Conservation (phyloP, 306 rosid species). For the Vigna mungo region DNA sequence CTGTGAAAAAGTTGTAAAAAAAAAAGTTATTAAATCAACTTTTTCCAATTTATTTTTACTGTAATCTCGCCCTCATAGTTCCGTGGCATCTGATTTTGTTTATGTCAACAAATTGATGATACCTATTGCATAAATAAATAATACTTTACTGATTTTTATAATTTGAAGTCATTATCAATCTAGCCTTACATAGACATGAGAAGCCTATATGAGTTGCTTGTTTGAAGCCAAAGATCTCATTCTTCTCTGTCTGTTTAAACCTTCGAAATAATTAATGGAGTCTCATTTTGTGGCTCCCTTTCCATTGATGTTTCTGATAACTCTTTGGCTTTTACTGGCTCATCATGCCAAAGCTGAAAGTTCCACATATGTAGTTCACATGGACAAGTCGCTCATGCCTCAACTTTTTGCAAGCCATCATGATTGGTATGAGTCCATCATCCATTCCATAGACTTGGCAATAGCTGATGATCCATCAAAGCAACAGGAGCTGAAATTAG, state of each 20-base stretch:
- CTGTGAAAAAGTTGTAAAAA: too few species aligned
- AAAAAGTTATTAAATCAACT: too few species aligned
- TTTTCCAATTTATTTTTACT: too few species aligned
- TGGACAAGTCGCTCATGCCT: slow-evolving; percentile 55
- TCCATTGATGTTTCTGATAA: slow-evolving; percentile 37
- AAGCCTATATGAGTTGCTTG: slow-evolving; percentile 32
- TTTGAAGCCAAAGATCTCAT: slow-evolving; percentile 26
- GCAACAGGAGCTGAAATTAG: slow-evolving; percentile 19
- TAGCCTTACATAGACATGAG: not conserved
- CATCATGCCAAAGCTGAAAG: slow-evolving; percentile 34
- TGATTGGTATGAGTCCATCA: slow-evolving; percentile 46
- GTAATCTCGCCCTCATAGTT: too few species aligned
- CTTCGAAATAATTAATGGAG: slow-evolving; percentile 35
- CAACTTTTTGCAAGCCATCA: slow-evolving; percentile 43
- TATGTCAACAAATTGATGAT: not conserved
- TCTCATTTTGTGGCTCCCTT: slow-evolving; percentile 2
- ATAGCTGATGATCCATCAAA: not conserved
- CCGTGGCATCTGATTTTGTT: too few species aligned
- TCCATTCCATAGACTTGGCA: slow-evolving; percentile 34
- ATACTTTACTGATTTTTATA: not conserved
- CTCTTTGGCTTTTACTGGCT: slow-evolving; percentile 22
- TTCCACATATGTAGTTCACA: slow-evolving; percentile 50
- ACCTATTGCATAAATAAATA: not conserved
- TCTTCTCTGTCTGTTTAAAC: not conserved
- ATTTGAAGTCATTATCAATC: slow-evolving; percentile 1